Percentiles rank a stretch among this genome's conserved stretches.
Evolutionary conservation across 495 filamentous ascomycete genomes (phyloP).

Genomic region (Mytilinidion resinicola): DNA sequence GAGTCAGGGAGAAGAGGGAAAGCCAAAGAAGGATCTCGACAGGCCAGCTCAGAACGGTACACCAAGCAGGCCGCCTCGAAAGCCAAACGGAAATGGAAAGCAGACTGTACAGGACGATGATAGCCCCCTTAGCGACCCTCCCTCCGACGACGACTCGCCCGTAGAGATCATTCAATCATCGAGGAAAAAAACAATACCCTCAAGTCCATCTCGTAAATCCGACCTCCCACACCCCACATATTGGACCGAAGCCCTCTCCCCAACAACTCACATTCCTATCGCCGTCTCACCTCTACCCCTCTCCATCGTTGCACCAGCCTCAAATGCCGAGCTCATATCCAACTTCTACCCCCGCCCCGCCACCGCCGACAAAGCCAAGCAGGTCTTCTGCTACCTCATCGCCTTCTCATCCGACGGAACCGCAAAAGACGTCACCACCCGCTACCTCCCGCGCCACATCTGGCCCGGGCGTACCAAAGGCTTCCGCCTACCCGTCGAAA

Average conservation of each 20-base stretch:
- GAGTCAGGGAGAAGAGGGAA: slow-evolving; percentile 72
- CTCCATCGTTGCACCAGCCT: slow-evolving; percentile 11
- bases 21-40: slow-evolving; percentile 34
- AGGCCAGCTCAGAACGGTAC: not conserved
- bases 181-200: slow-evolving; percentile 34
- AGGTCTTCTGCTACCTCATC: slow-evolving; percentile 87
- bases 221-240: slow-evolving; percentile 81
- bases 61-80: not conserved
- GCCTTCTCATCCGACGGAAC: slow-evolving; percentile 79
- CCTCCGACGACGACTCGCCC: slow-evolving; percentile 13
- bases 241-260: slow-evolving; percentile 86
- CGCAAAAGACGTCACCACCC: slow-evolving; percentile 89
- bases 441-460: slow-evolving; percentile 77
- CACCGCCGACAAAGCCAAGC: slow-evolving; percentile 76
- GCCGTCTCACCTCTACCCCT: slow-evolving; percentile 44
- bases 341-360: slow-evolving; percentile 76
- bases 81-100: not conserved
- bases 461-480: slow-evolving; percentile 92
- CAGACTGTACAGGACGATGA: slow-evolving; percentile 21
- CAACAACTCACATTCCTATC: slow-evolving; percentile 68
- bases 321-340: slow-evolving; percentile 60
- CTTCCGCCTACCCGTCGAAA: slow-evolving; percentile 66
- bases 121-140: slow-evolving; percentile 23
- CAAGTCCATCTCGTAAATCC: slow-evolving; percentile 32
- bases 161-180: slow-evolving; percentile 7